Percentiles rank a stretch among this genome's conserved stretches.
Conservation (phyloP, 1,284 basidiomycete species). For the Neolentinus lepideus region DNA sequence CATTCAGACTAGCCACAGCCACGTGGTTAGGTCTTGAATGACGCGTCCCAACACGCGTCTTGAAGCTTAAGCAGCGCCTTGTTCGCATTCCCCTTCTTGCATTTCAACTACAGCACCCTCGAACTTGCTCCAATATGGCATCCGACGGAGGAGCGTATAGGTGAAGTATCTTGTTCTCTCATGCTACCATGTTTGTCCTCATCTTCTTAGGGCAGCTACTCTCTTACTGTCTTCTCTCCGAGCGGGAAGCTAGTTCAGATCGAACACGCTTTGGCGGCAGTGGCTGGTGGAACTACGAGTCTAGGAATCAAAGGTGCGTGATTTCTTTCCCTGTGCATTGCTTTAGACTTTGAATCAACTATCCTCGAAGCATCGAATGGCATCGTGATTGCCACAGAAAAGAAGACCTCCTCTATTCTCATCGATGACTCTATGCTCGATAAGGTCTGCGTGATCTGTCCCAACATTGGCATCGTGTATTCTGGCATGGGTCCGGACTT, state of each 20-base stretch:
- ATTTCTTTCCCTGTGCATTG: neutral
- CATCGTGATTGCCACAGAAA: conserved; percentile 98
- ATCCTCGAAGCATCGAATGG: conserved; percentile 82
- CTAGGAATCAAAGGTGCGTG: conserved; percentile 92
- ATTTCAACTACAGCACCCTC: conserved; percentile 2
- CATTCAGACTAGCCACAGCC: neutral
- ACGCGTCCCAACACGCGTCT: conserved; percentile 24
- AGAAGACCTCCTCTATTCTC: conserved; percentile 95
- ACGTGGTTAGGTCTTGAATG: conserved; percentile 6
- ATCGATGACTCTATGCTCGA: conserved; percentile 98
- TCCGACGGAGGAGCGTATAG: conserved; percentile 76
- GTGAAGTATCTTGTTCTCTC: conserved; percentile 25
- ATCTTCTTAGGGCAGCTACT: conserved; percentile 62
- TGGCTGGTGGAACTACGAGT: conserved; percentile 94
- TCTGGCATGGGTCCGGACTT: conserved; percentile 99
- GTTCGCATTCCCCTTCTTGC: conserved; percentile 3
- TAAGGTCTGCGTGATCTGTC: conserved; percentile 94
- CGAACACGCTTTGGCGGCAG: conserved; percentile 97
- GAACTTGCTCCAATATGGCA: conserved; percentile 39
- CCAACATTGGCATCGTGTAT: conserved; percentile 99
- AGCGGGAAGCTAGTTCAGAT: conserved; percentile 99
- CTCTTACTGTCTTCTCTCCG: conserved; percentile 97
- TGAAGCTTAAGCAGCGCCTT: neutral
- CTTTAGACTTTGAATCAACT: conserved; percentile 7
- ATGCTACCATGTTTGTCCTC: conserved; percentile 4